Base-by-base conservation (phyloP, 495 filamentous ascomycete species). In the Aspergillus leporis region DNA sequence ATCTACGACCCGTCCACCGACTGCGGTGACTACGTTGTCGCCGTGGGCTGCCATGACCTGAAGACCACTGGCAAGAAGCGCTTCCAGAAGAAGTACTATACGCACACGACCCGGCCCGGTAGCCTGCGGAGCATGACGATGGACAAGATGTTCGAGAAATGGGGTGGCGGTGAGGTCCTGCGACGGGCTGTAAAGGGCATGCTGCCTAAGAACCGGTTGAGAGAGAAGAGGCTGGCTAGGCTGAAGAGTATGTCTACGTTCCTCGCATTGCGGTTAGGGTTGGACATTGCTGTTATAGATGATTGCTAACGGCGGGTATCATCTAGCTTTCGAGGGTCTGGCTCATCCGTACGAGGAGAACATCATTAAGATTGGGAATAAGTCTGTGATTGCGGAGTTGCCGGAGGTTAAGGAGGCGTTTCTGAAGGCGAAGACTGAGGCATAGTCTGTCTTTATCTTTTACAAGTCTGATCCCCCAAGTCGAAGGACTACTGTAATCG, bases 1-100 rank as follows among this genome's bases (percentile, higher is more conserved):
- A 98, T 96, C 78, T 98, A 87, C 77, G 90, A 98, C 73, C 95
- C 91, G 19, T 85, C 88, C 59, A 96, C 94, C 55, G 94, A 98
- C 82, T 98, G 95, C 83, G 94, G 94, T 58, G 94, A 98, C 85
- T 98, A 98, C 74, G 93, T 98, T 5, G 94, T 98, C 0, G 93
- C 93, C 6, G 89, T 88, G 31, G 86, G 90, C 66, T 98, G 94
- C 81, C 83, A 87, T 53, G 87, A 91, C 58, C 82, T 98, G 38
- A 86, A 89, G 76, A 89, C 86, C 19, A 97, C 95, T 32, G 94
- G 94, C 63, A 90, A 89, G 75, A 98, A 98, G 81, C 87, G 85
- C 64, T 85, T 83, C 70, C 90, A 96, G 79, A 98, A 98, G 83
- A 85, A 84, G 68, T 98, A 98, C 83, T 95, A 96, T 78, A 83